Evolutionary conservation across 2,329 filamentous ascomycete species (phyloP).

Genomic region (Reticulascus tulasneorum): DNA sequence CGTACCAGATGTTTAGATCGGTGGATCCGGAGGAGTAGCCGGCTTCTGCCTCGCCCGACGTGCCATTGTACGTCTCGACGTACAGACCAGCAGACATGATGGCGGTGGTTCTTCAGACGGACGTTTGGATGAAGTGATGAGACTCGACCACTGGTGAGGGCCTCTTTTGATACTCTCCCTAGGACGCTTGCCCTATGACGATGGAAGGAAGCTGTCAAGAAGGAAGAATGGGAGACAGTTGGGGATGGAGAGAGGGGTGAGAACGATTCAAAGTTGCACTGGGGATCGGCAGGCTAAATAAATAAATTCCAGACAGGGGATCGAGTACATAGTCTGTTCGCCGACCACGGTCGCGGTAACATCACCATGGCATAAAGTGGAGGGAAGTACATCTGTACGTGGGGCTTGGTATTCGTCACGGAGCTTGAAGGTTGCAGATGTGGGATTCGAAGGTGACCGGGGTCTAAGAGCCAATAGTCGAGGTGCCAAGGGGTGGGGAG

Average conservation of each 20-base stretch:
- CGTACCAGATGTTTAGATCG: slow-evolving; percentile 83
- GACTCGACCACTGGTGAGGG: background rate
- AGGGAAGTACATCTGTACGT: too few species aligned
- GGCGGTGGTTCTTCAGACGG: slow-evolving; percentile 5
- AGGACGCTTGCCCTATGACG: slow-evolving; percentile 5
- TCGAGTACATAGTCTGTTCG: background rate
- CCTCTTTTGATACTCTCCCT: slow-evolving; percentile 1
- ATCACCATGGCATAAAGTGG: too few species aligned
- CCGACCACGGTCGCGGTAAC: background rate
- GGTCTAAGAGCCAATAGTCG: too few species aligned
- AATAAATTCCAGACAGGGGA: background rate
- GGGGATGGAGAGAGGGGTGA: slow-evolving; percentile 1
- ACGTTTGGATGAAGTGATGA: background rate
- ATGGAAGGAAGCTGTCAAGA: slow-evolving; percentile 4
- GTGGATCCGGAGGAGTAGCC: slow-evolving; percentile 48
- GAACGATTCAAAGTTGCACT: background rate
- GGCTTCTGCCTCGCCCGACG: slow-evolving; percentile 41
- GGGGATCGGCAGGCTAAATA: slow-evolving; percentile 13
- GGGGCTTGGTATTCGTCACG: too few species aligned
- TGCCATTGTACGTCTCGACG: slow-evolving; percentile 46
- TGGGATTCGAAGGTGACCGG: too few species aligned
- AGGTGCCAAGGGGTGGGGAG: too few species aligned
- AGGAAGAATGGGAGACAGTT: background rate
- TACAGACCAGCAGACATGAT: slow-evolving; percentile 29
- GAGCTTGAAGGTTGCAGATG: too few species aligned